phyloP scores from a whole-genome alignment of 2,329 filamentous ascomycete genomes.

The Monosporascus ibericus region DNA sequence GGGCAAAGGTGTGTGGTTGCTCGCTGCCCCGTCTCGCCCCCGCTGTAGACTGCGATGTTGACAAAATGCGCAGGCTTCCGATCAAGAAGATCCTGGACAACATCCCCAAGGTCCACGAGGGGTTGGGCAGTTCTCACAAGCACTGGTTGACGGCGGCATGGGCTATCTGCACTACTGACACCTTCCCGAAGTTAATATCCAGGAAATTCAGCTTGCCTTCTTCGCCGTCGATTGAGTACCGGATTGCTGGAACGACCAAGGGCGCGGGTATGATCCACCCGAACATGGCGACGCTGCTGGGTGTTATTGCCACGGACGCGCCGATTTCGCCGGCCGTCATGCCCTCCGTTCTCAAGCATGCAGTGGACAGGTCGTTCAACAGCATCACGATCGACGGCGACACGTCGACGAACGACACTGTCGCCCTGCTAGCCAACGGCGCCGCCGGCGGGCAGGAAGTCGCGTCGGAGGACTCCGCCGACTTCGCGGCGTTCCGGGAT shows the following conservation, averaged over 20 bases:
- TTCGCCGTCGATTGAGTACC: slow-evolving; percentile 68
- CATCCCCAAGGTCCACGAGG: slow-evolving; percentile 69
- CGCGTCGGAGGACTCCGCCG: slow-evolving; percentile 43
- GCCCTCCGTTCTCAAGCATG: slow-evolving; percentile 62
- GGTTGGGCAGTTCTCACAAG: slow-evolving; percentile 68
- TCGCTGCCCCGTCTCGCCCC: neutral
- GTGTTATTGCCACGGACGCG: slow-evolving; percentile 86
- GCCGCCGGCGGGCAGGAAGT: slow-evolving; percentile 71
- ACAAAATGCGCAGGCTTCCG: slow-evolving; percentile 57
- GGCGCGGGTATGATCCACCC: slow-evolving; percentile 99
- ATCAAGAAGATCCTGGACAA: slow-evolving; percentile 83
- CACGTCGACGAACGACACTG: slow-evolving; percentile 94
- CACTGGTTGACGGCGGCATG: slow-evolving; percentile 83
- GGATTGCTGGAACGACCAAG: slow-evolving; percentile 92
- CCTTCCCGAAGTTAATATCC: slow-evolving; percentile 92
- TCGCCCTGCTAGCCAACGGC: slow-evolving; percentile 92
- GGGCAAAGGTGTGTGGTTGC: slow-evolving; percentile 63
- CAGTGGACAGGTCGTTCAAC: slow-evolving; percentile 86
- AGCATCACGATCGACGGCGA: slow-evolving; percentile 95
- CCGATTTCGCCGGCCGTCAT: slow-evolving; percentile 66
- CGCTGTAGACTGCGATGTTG: neutral
- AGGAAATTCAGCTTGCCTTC: slow-evolving; percentile 79
- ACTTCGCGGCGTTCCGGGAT: slow-evolving; percentile 64
- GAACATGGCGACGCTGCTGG: slow-evolving; percentile 95
- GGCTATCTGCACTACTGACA: slow-evolving; percentile 97